A percentile compares a stretch with the other conserved stretches of the same genome.
These are phyloP conservation scores for Lentinula detonsa DNA, from an alignment of 768 basidiomycete species.

Conservation along the genomic window DNA sequence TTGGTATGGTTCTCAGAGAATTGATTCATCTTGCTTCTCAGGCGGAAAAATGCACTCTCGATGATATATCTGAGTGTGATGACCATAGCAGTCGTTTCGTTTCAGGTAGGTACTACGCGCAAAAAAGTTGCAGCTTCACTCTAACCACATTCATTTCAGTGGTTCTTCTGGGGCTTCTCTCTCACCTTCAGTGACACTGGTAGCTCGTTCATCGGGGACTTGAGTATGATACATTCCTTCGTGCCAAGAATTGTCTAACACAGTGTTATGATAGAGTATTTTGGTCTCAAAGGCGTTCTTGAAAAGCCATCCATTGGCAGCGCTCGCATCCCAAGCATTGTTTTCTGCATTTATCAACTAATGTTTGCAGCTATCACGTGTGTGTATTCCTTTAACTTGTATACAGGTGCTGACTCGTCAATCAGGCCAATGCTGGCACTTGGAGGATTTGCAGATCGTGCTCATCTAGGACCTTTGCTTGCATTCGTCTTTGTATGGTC, in stretches of 20 bases:
- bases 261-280: constrained; percentile 52
- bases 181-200: constrained; percentile 82
- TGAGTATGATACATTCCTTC: constrained; percentile 38
- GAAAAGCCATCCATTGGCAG: constrained; percentile 71
- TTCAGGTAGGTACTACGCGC: constrained; percentile 50
- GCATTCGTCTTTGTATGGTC: constrained; percentile 91
- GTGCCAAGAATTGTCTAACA: not conserved
- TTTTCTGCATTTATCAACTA: constrained; percentile 81
- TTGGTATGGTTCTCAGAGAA: too few relatives aligned
- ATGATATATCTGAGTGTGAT: constrained; percentile 83
- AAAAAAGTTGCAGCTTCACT: not conserved
- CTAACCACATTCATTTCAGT: constrained; percentile 38
- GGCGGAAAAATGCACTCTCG: constrained; percentile 90
- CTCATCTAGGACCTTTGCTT: constrained; percentile 76
- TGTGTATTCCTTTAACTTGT: constrained; percentile 19
- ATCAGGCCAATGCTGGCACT: constrained; percentile 78
- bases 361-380: constrained; percentile 91
- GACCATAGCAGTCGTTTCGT: constrained; percentile 71
- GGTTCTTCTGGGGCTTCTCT: constrained; percentile 98
- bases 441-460: constrained; percentile 89
- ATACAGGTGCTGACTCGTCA: constrained; percentile 13
- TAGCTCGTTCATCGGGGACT: constrained; percentile 72
- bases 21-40: constrained; percentile 34
- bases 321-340: constrained; percentile 60
- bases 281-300: constrained; percentile 76